A percentile compares a stretch with the other conserved stretches of the same genome.
Evolutionary conservation across 176 grass and related monocot species (phyloP).

Genomic region (Bothriochloa decipiens): DNA sequence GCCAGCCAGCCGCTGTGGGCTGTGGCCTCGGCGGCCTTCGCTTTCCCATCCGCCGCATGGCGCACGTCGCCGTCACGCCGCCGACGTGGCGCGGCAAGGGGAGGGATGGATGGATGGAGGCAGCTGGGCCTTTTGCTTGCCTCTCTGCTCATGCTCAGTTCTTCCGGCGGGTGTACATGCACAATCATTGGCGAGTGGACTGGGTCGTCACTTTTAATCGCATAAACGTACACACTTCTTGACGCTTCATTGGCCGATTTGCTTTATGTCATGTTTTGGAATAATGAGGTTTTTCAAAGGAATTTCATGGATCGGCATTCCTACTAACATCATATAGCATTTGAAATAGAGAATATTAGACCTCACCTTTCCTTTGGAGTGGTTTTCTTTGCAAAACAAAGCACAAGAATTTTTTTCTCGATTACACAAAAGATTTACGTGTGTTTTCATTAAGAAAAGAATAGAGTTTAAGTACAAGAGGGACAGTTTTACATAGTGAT

Average conservation of each 20-base stretch:
- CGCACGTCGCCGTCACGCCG: conserved; percentile 8
- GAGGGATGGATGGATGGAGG: background rate
- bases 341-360: too few relatives aligned
- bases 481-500: too few relatives aligned
- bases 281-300: too few relatives aligned
- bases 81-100: conserved; percentile 9
- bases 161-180: background rate
- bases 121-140: background rate
- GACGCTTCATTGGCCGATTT: background rate
- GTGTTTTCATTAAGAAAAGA: too few relatives aligned
- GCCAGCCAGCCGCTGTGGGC: background rate
- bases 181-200: conserved; percentile 11
- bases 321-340: too few relatives aligned
- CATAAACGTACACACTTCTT: background rate
- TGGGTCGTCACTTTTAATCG: background rate
- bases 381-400: too few relatives aligned
- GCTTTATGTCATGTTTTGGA: too few relatives aligned
- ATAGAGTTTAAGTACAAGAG: too few relatives aligned
- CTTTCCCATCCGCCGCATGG: conserved; percentile 1
- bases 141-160: background rate
- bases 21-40: background rate
- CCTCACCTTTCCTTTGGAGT: too few relatives aligned
- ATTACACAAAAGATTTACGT: too few relatives aligned
- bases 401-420: too few relatives aligned
- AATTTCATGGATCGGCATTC: too few relatives aligned